Percentiles rank a stretch among this genome's conserved stretches.
Conservation (phyloP, 2,329 filamentous ascomycete species). For the Aspergillus sergii region DNA sequence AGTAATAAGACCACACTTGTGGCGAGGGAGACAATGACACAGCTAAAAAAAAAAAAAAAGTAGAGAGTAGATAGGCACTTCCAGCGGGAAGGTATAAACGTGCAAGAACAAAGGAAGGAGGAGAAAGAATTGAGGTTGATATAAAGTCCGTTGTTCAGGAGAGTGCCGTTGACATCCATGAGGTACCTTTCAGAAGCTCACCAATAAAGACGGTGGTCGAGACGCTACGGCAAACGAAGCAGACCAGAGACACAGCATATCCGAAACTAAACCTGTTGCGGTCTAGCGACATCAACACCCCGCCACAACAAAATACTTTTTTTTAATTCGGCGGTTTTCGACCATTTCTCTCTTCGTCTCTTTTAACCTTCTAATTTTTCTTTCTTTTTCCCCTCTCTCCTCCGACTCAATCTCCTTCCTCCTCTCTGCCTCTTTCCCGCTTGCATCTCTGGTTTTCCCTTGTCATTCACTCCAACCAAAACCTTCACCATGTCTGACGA, state of each 20-base stretch:
- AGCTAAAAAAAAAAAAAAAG: background rate
- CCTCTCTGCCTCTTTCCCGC: constrained; percentile 24
- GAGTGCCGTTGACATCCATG: background rate
- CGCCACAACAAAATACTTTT: constrained; percentile 39
- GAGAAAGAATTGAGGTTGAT: background rate
- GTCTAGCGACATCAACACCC: constrained; percentile 30
- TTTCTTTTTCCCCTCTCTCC: constrained; percentile 25
- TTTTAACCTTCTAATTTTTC: constrained; percentile 25
- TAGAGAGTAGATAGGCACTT: background rate
- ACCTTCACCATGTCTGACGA: constrained; percentile 63
- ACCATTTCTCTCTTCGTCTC: constrained; percentile 28
- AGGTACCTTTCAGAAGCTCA: background rate
- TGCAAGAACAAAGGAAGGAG: too few species aligned
- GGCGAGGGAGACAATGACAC: background rate
- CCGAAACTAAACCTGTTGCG: constrained; percentile 27
- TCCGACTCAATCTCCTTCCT: constrained; percentile 23
- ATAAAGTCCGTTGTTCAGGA: background rate
- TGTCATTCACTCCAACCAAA: constrained; percentile 15
- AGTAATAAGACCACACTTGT: background rate
- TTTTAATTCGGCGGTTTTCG: constrained; percentile 30
- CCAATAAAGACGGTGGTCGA: constrained; percentile 1
- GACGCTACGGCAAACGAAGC: constrained; percentile 10
- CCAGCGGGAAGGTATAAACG: background rate
- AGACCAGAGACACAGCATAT: constrained; percentile 6
- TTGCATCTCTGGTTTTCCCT: constrained; percentile 17